Conservation (phyloP, 768 basidiomycete genomes). For the Russula lepida region DNA sequence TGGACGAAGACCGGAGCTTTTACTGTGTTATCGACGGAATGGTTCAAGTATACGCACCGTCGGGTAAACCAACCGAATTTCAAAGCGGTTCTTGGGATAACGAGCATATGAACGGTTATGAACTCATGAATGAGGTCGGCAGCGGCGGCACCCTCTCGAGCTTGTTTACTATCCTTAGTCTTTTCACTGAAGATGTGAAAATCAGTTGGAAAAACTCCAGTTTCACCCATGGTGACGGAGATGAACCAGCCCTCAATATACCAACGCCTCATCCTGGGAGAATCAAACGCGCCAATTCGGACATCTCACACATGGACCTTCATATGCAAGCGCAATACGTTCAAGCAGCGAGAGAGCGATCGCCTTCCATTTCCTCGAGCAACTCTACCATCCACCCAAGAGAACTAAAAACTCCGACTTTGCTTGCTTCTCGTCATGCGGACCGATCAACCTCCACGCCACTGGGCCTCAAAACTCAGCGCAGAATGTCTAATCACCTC, state of each 20-base stretch:
- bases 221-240: slow-evolving; percentile 21
- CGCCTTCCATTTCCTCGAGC: slow-evolving; percentile 56
- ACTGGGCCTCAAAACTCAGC: slow-evolving; percentile 2
- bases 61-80: slow-evolving; percentile 44
- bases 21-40: slow-evolving; percentile 98
- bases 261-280: slow-evolving; percentile 19
- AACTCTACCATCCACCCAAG: slow-evolving; percentile 57
- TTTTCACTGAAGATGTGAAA: slow-evolving; percentile 93
- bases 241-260: slow-evolving; percentile 15
- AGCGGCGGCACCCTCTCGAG: slow-evolving; percentile 93
- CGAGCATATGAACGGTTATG: slow-evolving; percentile 91
- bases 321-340: slow-evolving; percentile 22
- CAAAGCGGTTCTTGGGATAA: slow-evolving; percentile 61
- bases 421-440: slow-evolving; percentile 13
- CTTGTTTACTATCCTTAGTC: slow-evolving; percentile 90
- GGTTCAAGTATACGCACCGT: slow-evolving; percentile 85
- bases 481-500: slow-evolving; percentile 8
- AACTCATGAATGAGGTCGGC: slow-evolving; percentile 92
- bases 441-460: slow-evolving; percentile 14
- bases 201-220: slow-evolving; percentile 77
- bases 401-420: slow-evolving; percentile 26
- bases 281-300: slow-evolving; percentile 44
- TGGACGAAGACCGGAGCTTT: slow-evolving; percentile 90
- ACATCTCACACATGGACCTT: slow-evolving; percentile 55
- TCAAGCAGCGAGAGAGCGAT: slow-evolving; percentile 32